phyloP scores from a whole-genome alignment of 768 basidiomycete species.

The Lactifluus rugatus region DNA sequence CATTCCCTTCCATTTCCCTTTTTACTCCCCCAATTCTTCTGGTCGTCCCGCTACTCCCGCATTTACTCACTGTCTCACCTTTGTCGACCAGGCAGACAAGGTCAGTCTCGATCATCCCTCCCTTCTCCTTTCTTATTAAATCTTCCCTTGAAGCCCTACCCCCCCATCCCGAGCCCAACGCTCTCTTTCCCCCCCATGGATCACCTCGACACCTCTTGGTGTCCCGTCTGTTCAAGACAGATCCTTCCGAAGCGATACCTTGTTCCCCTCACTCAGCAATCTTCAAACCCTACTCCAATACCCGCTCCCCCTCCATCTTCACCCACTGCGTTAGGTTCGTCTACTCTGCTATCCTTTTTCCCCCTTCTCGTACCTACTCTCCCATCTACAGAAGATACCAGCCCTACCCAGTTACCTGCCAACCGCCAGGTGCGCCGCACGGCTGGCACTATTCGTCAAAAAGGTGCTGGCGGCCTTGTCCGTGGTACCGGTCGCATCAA shows the following conservation, averaged over 20 bases:
- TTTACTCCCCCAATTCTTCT: conserved; percentile 15
- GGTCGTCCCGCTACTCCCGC: conserved; percentile 6
- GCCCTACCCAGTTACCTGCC: conserved; percentile 21
- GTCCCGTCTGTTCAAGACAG: conserved; percentile 68
- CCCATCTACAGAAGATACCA: conserved; percentile 24
- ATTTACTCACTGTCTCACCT: conserved; percentile 5
- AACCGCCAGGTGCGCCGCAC: conserved; percentile 28
- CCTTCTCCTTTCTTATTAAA: conserved; percentile 8
- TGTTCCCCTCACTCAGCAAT: conserved; percentile 34
- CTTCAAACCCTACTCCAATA: conserved; percentile 21
- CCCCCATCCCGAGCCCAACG: background rate
- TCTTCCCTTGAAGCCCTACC: background rate
- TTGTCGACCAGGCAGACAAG: conserved; percentile 10
- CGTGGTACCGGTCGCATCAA: conserved; percentile 58
- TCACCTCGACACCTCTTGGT: conserved; percentile 60
- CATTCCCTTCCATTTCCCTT: conserved; percentile 17
- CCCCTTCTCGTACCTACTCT: conserved; percentile 11
- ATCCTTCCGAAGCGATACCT: conserved; percentile 69
- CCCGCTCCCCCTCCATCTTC: conserved; percentile 34
- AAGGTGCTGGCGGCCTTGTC: conserved; percentile 41
- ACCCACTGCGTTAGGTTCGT: conserved; percentile 32
- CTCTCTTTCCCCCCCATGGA: conserved; percentile 11
- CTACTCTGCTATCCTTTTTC: background rate
- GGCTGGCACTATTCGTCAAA: conserved; percentile 28
- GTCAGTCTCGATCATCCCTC: conserved; percentile 9